phyloP scores from a whole-genome alignment of 352 stramenopile species.

The Pythium rishiriense region DNA sequence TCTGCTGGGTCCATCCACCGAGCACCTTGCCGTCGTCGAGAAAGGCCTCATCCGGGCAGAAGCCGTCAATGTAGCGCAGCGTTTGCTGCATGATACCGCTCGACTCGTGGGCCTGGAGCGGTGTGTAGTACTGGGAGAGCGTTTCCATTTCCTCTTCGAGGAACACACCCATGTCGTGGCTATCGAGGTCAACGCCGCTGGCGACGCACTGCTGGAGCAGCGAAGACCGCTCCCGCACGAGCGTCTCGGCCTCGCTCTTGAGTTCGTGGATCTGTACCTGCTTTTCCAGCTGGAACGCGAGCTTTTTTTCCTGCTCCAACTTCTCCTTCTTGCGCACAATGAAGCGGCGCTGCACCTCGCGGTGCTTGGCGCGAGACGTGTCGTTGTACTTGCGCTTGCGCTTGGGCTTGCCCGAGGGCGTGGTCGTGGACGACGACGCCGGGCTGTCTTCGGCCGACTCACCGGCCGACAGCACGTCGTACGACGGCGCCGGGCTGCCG shows the following conservation, averaged over 20 bases:
- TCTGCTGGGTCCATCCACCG: conserved; percentile 28
- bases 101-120: conserved; percentile 24
- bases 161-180: conserved; percentile 29
- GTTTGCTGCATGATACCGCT: conserved; percentile 31
- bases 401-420: conserved; percentile 18
- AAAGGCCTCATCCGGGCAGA: conserved; percentile 32
- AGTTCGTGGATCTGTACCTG: conserved; percentile 25
- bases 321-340: conserved; percentile 29
- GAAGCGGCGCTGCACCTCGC: conserved; percentile 35
- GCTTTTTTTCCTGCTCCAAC: conserved; percentile 28
- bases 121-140: conserved; percentile 29
- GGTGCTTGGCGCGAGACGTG: conserved; percentile 31
- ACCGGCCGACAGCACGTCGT: conserved; percentile 14
- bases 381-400: conserved; percentile 33
- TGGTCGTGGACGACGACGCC: conserved; percentile 6
- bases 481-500: conserved; percentile 7
- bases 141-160: conserved; percentile 31
- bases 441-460: conserved; percentile 16
- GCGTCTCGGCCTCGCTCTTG: conserved; percentile 17
- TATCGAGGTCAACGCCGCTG: conserved; percentile 25
- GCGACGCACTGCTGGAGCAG: conserved; percentile 34
- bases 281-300: conserved; percentile 28
- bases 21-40: conserved; percentile 20
- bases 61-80: conserved; percentile 34
- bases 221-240: conserved; percentile 27